Conservation (phyloP, 371 early-diverging fungal genomes). For the Smittium culicis region DNA sequence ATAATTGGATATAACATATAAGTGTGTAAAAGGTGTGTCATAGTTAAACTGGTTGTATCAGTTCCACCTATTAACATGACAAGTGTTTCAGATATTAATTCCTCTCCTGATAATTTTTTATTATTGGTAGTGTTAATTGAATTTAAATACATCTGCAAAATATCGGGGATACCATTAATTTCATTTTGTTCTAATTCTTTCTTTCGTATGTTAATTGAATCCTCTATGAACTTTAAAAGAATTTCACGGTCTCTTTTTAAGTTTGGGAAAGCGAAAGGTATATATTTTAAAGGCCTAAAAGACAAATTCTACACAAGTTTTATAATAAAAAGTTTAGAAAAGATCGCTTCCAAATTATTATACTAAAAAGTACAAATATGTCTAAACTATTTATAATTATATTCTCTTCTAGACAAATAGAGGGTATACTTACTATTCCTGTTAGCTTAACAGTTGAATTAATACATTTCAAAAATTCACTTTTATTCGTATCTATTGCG, state of each 20-base stretch:
- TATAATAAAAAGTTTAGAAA: too few species aligned
- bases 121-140: slow-evolving; percentile 18
- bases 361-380: neutral
- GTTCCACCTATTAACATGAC: slow-evolving; percentile 25
- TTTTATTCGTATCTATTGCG: neutral
- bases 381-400: neutral
- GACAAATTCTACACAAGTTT: neutral
- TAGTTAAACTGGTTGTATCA: slow-evolving; percentile 27
- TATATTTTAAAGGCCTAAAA: neutral
- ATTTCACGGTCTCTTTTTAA: neutral
- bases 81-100: slow-evolving; percentile 15
- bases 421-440: neutral
- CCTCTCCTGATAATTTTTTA: slow-evolving; percentile 5
- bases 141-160: slow-evolving; percentile 21
- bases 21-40: slow-evolving; percentile 21
- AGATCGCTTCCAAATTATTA: too few species aligned
- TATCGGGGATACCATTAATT: slow-evolving; percentile 9
- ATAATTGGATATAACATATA: slow-evolving; percentile 19
- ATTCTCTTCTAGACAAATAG: neutral
- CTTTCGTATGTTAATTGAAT: neutral
- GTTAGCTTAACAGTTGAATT: neutral
- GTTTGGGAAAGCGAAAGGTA: neutral
- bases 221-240: neutral
- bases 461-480: neutral
- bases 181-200: neutral